phyloP scores from a whole-genome alignment of 2,329 filamentous ascomycete genomes.

The Pseudogymnoascus sp. region DNA sequence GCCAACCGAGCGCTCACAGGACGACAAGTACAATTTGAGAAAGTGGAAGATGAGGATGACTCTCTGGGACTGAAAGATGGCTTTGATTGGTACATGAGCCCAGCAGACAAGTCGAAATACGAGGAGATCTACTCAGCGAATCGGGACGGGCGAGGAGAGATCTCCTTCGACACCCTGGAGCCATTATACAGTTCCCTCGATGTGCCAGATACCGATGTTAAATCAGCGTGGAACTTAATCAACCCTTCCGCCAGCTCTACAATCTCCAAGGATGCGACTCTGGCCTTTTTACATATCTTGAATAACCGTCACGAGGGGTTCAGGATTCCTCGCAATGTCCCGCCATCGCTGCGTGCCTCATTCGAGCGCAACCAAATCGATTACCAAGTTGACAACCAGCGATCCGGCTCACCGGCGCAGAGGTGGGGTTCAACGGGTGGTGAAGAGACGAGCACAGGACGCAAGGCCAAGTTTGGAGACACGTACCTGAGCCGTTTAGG shows the following conservation, averaged over 20 bases:
- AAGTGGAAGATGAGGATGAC: constrained; percentile 76
- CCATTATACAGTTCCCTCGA: constrained; percentile 79
- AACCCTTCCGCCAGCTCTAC: constrained; percentile 77
- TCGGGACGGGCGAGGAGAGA: constrained; percentile 77
- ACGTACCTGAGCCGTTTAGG: constrained; percentile 90
- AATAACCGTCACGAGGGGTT: constrained; percentile 93
- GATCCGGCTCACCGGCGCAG: constrained; percentile 53
- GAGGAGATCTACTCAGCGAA: constrained; percentile 95
- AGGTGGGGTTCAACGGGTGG: constrained; percentile 75
- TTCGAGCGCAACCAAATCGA: constrained; percentile 97
- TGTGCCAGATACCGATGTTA: constrained; percentile 69
- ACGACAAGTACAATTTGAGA: constrained; percentile 75
- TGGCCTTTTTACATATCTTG: constrained; percentile 94
- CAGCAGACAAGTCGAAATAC: constrained; percentile 84
- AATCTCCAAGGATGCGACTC: constrained; percentile 89
- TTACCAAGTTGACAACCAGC: constrained; percentile 79
- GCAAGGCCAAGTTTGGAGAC: constrained; percentile 96
- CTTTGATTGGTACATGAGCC: constrained; percentile 99
- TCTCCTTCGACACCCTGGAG: constrained; percentile 69
- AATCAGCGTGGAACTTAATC: constrained; percentile 93
- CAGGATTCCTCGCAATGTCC: constrained; percentile 85
- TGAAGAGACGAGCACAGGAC: constrained; percentile 73
- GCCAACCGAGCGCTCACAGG: constrained; percentile 73
- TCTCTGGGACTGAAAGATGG: constrained; percentile 83
- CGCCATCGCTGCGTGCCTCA: constrained; percentile 78